Evolutionary conservation across 768 basidiomycete species (phyloP), one percentile per base, ranked within the genome.

Genomic region (Boletus vinaceobasis): DNA sequence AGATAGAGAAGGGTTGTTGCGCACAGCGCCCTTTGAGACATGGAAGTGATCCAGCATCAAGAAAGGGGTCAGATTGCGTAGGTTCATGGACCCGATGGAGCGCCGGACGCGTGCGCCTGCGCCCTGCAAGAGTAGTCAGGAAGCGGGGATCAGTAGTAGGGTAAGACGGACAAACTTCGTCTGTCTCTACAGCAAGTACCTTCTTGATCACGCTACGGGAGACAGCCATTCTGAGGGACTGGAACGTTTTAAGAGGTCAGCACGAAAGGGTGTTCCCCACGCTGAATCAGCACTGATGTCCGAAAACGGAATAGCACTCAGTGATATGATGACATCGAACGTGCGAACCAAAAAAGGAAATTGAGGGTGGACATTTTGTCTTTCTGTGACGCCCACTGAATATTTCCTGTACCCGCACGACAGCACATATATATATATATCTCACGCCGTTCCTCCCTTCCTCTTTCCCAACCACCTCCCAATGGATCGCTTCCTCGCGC

Each of bases 41-140:
- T 85, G 82, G 65, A 92, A 92, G 65, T 94, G 87, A 66, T 92
- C 89, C 11, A 91, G 74, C 88, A 98, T 86, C 50, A 98, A 77
- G 78, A 98, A 98, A 1, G 95, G 95, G 0, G 88, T 87, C 38
- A 97, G 73, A 67, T 94, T 97, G 47, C 85, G 78, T 36, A 98
- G 75, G 43, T 69, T 75, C 71, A 75, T 74, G 4, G 85, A 80
- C 7, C 96, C 96, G 58, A 98, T 97, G 39, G 87, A 90, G 46
- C 96, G 78, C 54, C 93, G 80, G 21, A 98, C 96, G 48, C 79
- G 75, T 17, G 88, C 94, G 7, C 92, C 92, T 3, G 74, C 87
- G 9, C 94, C 92, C 87, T 89, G 53, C 7, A 15, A 10, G 33
- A 14, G 23, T 23, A 14, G 5, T 58, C 10, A 47, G 49, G 32